Base-by-base conservation (phyloP, 257 asterid genomes). In the Solanum corneliomulleri region DNA sequence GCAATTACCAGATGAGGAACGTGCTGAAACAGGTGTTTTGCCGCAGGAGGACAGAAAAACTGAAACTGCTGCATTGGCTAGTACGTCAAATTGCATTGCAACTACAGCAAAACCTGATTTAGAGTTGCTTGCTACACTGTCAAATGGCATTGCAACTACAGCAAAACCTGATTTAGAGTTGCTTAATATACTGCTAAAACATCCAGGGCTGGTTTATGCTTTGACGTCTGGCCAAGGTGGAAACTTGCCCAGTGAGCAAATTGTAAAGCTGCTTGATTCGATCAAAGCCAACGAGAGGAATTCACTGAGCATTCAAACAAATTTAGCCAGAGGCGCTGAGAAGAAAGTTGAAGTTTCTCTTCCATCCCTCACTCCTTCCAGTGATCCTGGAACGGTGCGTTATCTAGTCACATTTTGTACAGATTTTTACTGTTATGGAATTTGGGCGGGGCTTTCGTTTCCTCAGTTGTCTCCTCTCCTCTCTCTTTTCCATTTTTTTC, bases 361-460 rank as follows among this genome's bases (percentile, higher is more conserved):
- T 84, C 99, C 99, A 39, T 97, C 99, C 84, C 99, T 98, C 33
- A 97, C 99, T 82, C 99, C 98, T 88, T 95, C 99, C 78, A 91
- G 90, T 91, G 94, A 96, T 88, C 90, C 93, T 89, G 96, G 92
- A 85, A 94, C 98, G 99, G 99, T 97, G 98, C 99, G 99, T 97
- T 89, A 91, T 91, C 92, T 91, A 77, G 93, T 90, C 94, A 93
- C 91, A 91, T 92, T 91, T 77, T 92, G 94, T 94, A 44, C 87
- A n/a, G 64, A 14, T 85, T 71, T 52, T 23, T 91, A 88, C 91
- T 89, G 87, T 88, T 91, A 60, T 88, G 86, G 83, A 88, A 82
- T 87, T 49, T 39, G 83, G 29, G 44, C 71, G 39, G 66, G 11
- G 69, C 12, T 49, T 89, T 86, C 11, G 62, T 74, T 47, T 7